Percentiles rank a stretch among this genome's conserved stretches.
Conservation (phyloP, 768 basidiomycete genomes). For the Trametes elegans region DNA sequence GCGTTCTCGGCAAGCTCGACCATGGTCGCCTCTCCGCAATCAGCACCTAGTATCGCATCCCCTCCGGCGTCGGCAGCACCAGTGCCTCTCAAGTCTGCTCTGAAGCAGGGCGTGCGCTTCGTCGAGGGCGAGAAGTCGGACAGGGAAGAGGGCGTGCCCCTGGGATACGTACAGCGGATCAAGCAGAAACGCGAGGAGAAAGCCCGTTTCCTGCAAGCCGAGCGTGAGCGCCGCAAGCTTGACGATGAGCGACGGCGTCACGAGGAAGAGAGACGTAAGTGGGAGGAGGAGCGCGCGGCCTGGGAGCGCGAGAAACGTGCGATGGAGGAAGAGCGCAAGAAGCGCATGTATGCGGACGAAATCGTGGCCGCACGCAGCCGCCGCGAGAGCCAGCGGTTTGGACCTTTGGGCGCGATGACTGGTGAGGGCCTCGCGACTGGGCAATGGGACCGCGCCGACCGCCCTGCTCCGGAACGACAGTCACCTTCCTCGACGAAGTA, state of each 20-base stretch:
- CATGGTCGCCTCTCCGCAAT: background rate
- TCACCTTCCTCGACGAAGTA: constrained; percentile 13
- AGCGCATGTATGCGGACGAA: constrained; percentile 53
- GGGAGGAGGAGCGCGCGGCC: constrained; percentile 42
- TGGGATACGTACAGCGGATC: constrained; percentile 66
- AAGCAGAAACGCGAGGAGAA: constrained; percentile 75
- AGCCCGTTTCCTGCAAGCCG: constrained; percentile 59
- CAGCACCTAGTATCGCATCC: background rate
- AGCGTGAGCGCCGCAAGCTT: constrained; percentile 32
- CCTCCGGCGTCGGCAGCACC: constrained; percentile 7
- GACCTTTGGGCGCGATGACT: constrained; percentile 23
- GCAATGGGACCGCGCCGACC: constrained; percentile 21
- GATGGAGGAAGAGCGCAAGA: constrained; percentile 54
- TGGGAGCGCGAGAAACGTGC: constrained; percentile 51
- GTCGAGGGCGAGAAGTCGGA: constrained; percentile 14
- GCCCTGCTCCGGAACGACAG: constrained; percentile 5
- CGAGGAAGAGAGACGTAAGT: constrained; percentile 41
- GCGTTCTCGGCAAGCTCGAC: background rate
- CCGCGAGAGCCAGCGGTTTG: constrained; percentile 46
- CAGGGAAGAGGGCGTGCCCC: constrained; percentile 53
- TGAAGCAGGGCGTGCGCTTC: constrained; percentile 18
- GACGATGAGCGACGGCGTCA: constrained; percentile 45
- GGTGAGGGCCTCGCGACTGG: constrained; percentile 23
- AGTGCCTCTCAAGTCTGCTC: constrained; percentile 10
- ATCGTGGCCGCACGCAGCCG: constrained; percentile 58